Evolutionary conservation across 1,284 basidiomycete species (phyloP).

Genomic region (Porodaedalea pini): DNA sequence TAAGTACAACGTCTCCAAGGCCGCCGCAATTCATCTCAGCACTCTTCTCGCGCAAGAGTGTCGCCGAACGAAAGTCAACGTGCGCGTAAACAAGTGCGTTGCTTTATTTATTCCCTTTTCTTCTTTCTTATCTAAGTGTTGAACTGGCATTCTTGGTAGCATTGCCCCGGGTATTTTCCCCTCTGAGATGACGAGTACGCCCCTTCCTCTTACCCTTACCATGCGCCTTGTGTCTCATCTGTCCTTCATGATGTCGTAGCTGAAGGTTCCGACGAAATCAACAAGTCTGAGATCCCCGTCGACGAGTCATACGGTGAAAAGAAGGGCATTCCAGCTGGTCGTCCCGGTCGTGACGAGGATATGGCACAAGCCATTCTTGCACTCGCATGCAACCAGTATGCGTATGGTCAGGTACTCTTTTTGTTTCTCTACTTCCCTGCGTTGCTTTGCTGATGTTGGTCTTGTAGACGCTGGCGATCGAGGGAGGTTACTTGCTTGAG

Average conservation of each 20-base stretch:
- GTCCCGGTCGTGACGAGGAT: constrained; percentile 36
- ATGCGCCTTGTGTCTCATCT: neutral
- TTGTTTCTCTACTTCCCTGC: neutral
- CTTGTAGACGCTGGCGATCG: constrained; percentile 30
- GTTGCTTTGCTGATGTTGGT: too few species aligned
- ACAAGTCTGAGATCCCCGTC: constrained; percentile 34
- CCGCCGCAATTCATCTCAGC: constrained; percentile 37
- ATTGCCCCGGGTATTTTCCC: constrained; percentile 39
- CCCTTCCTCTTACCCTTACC: neutral
- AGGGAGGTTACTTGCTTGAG: constrained; percentile 35
- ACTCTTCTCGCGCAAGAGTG: constrained; percentile 37
- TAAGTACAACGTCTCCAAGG: constrained; percentile 38
- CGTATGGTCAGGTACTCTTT: constrained; percentile 29
- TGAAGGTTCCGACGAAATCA: constrained; percentile 32
- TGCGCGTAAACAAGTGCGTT: constrained; percentile 32
- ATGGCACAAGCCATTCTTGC: constrained; percentile 37
- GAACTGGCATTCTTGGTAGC: constrained; percentile 11
- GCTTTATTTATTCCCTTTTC: neutral
- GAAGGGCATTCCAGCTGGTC: constrained; percentile 37
- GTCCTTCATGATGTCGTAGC: constrained; percentile 20
- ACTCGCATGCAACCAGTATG: constrained; percentile 34
- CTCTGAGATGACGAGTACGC: constrained; percentile 37
- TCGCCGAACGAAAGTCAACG: constrained; percentile 31
- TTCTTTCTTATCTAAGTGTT: neutral
- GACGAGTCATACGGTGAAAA: constrained; percentile 31